Evolutionary conservation across 805 yeast genomes (phyloP).

Genomic region (Pichia phayaonensis): DNA sequence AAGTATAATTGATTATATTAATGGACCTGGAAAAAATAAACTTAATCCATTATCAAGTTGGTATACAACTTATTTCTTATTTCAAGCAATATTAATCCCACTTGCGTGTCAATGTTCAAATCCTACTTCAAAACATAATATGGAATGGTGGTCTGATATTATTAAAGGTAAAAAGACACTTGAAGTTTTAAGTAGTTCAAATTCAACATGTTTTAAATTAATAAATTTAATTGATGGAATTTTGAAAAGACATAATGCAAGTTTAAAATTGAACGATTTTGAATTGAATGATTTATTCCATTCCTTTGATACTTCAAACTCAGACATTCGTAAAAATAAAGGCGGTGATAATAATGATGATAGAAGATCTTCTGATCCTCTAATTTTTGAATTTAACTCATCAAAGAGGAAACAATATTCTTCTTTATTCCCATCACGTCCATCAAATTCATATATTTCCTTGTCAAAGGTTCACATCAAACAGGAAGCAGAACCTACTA

Average conservation of each 20-base stretch:
- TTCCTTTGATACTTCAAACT: neutral
- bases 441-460: neutral
- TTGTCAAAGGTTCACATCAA: neutral
- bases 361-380: neutral
- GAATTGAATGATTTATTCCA: constrained; percentile 1
- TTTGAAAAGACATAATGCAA: constrained; percentile 15
- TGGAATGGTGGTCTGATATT: constrained; percentile 38
- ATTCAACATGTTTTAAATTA: constrained; percentile 39
- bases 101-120: constrained; percentile 47
- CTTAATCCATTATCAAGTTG: constrained; percentile 46
- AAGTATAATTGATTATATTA: constrained; percentile 37
- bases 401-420: constrained; percentile 8
- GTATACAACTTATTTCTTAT: constrained; percentile 56
- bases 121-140: constrained; percentile 37
- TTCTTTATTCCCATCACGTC: constrained; percentile 3
- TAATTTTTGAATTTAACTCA: constrained; percentile 3
- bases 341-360: neutral
- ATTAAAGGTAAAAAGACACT: constrained; percentile 34
- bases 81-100: constrained; percentile 57
- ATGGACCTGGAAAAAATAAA: constrained; percentile 10
- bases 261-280: constrained; percentile 7
- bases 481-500: neutral
- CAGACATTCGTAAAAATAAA: neutral
- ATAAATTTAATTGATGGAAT: constrained; percentile 39
- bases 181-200: constrained; percentile 31